Conservation (phyloP, 2,329 filamentous ascomycete species). For the Talaromyces sp. region DNA sequence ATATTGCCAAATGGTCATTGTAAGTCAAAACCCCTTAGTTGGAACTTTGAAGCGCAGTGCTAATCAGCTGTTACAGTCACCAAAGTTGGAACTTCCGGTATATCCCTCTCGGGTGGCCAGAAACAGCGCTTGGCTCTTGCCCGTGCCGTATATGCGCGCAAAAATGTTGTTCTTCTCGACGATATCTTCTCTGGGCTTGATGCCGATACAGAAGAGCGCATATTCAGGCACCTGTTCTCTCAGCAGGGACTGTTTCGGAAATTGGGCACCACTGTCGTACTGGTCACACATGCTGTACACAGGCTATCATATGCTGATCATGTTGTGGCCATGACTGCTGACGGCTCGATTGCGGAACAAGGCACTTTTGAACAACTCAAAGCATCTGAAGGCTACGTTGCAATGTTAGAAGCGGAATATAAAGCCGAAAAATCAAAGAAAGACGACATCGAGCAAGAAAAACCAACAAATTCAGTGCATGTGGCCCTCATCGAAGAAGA, state of each 20-base stretch:
- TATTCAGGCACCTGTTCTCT: constrained; percentile 30
- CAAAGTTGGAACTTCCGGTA: constrained; percentile 66
- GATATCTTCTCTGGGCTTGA: constrained; percentile 81
- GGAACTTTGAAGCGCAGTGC: constrained; percentile 62
- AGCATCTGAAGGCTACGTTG: constrained; percentile 40
- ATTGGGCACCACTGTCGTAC: constrained; percentile 9
- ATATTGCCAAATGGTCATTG: constrained; percentile 50
- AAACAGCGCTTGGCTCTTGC: constrained; percentile 78
- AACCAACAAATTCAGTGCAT: background rate
- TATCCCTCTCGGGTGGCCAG: constrained; percentile 78
- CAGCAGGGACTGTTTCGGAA: constrained; percentile 17
- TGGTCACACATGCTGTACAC: constrained; percentile 29
- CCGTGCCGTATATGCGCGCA: constrained; percentile 71
- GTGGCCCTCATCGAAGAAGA: background rate
- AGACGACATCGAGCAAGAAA: background rate
- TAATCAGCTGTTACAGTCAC: constrained; percentile 57
- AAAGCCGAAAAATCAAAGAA: constrained; percentile 1
- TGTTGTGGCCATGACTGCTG: constrained; percentile 40
- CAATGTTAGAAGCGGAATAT: constrained; percentile 36
- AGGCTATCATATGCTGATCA: constrained; percentile 46
- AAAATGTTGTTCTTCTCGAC: constrained; percentile 77
- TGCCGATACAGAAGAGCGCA: constrained; percentile 50
- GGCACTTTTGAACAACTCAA: constrained; percentile 41
- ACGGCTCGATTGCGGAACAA: constrained; percentile 43
- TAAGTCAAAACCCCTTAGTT: constrained; percentile 60